Conservation (phyloP, 768 basidiomycete genomes). For the Neoboletus magnificus region DNA sequence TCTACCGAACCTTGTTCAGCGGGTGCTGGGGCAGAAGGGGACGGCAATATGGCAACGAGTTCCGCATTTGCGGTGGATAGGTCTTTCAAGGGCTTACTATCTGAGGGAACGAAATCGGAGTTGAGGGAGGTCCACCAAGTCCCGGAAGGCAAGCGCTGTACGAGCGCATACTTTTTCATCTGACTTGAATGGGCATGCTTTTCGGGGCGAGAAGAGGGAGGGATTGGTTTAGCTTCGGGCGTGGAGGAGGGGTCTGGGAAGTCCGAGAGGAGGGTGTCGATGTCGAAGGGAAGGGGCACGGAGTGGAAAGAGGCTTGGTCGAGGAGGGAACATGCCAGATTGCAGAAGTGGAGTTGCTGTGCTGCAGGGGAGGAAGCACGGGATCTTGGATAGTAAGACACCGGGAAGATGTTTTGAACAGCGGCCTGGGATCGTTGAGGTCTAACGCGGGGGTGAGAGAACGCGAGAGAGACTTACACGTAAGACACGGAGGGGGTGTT, state of each 20-base stretch:
- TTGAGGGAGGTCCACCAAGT: slow-evolving; percentile 78
- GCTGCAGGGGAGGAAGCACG: slow-evolving; percentile 57
- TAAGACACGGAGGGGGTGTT: slow-evolving; percentile 53
- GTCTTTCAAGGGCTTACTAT: slow-evolving; percentile 43
- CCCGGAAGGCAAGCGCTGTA: slow-evolving; percentile 74
- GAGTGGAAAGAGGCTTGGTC: slow-evolving; percentile 60
- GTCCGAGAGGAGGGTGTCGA: slow-evolving; percentile 41
- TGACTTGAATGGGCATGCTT: slow-evolving; percentile 29
- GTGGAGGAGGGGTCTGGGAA: slow-evolving; percentile 19
- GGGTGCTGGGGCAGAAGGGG: slow-evolving; percentile 40
- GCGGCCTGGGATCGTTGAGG: slow-evolving; percentile 45
- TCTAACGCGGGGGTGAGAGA: slow-evolving; percentile 12
- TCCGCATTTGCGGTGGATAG: slow-evolving; percentile 67
- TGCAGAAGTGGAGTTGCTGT: slow-evolving; percentile 73
- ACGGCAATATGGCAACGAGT: slow-evolving; percentile 69
- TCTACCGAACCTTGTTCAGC: slow-evolving; percentile 28
- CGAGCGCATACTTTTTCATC: slow-evolving; percentile 65
- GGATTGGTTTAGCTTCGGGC: slow-evolving; percentile 22
- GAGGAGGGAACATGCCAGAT: slow-evolving; percentile 67
- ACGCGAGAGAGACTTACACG: slow-evolving; percentile 43
- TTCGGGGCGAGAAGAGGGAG: slow-evolving; percentile 13
- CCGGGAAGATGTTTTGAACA: slow-evolving; percentile 63
- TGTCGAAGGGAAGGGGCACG: slow-evolving; percentile 43
- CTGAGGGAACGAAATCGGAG: slow-evolving; percentile 38
- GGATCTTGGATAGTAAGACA: slow-evolving; percentile 65